A percentile compares a stretch with the other conserved stretches of the same genome.
Conservation (phyloP, 768 basidiomycete genomes). For the Leccinum ochraceum region DNA sequence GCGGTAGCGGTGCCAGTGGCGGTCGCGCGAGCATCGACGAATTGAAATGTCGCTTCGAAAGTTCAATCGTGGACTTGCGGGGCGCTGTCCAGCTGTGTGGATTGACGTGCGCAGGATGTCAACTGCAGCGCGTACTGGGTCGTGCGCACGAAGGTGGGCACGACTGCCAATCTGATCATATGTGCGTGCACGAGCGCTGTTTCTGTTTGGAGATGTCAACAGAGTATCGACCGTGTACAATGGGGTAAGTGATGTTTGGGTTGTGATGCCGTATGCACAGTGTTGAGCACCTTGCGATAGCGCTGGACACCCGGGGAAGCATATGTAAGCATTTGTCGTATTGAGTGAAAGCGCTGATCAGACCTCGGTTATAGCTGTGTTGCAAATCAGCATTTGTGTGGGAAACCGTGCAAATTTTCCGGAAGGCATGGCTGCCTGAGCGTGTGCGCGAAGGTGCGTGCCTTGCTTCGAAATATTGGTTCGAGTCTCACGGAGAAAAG, state of each 20-base stretch:
- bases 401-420: conserved; percentile 46
- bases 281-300: conserved; percentile 29
- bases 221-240: conserved; percentile 41
- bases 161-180: conserved; percentile 51
- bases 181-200: conserved; percentile 45
- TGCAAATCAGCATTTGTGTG: conserved; percentile 55
- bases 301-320: conserved; percentile 58
- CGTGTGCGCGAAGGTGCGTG: conserved; percentile 51
- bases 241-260: conserved; percentile 40
- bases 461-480: neutral
- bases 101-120: conserved; percentile 47
- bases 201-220: conserved; percentile 35
- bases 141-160: conserved; percentile 49
- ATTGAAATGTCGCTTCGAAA: conserved; percentile 46
- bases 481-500: conserved; percentile 29
- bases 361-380: conserved; percentile 43
- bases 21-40: conserved; percentile 45
- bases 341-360: neutral
- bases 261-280: neutral
- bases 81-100: conserved; percentile 50
- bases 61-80: conserved; percentile 44
- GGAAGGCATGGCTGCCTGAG: conserved; percentile 52
- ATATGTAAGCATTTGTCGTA: conserved; percentile 43
- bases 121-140: conserved; percentile 47
- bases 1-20: neutral